Percentiles rank a stretch among this genome's conserved stretches.
Evolutionary conservation across 2,329 filamentous ascomycete genomes (phyloP).

Genomic region (Claviceps arundinis): DNA sequence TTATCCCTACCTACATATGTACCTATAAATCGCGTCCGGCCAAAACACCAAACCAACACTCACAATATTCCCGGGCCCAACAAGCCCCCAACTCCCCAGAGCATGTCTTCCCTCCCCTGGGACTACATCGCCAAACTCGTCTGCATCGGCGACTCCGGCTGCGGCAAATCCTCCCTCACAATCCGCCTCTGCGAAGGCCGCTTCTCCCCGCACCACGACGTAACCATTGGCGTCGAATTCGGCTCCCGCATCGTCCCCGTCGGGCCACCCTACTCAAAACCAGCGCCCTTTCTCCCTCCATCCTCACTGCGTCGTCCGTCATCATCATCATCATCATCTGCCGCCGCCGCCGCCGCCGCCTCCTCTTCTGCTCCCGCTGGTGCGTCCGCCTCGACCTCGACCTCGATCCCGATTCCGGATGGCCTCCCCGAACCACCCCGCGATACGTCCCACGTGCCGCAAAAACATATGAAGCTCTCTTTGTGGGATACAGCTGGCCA

Average conservation of each 20-base stretch:
- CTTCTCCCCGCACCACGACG: conserved; percentile 88
- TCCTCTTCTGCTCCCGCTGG: background rate
- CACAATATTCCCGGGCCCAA: no score
- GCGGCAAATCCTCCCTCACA: conserved; percentile 87
- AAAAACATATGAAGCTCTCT: conserved; percentile 82
- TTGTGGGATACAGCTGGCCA: conserved; percentile 96
- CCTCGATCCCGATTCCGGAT: conserved; percentile 3
- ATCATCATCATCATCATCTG: background rate
- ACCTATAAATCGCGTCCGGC: background rate
- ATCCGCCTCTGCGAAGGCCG: conserved; percentile 94
- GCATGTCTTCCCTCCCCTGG: conserved; percentile 61
- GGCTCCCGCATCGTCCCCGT: conserved; percentile 87
- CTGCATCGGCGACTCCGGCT: conserved; percentile 91
- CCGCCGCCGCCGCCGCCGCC: background rate
- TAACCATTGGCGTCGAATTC: conserved; percentile 94
- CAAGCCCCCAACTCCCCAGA: conserved; percentile 6
- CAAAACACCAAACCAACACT: no score
- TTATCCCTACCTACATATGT: no score
- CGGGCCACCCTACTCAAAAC: conserved; percentile 58
- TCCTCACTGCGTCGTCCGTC: conserved; percentile 2
- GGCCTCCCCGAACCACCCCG: conserved; percentile 43
- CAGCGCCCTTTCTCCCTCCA: conserved; percentile 18
- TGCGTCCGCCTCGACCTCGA: no score
- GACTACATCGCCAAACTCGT: conserved; percentile 99
- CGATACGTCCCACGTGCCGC: conserved; percentile 25